A percentile compares a stretch with the other conserved stretches of the same genome.
Conservation (phyloP, 441 rosid species). For the Kokia cookei region DNA sequence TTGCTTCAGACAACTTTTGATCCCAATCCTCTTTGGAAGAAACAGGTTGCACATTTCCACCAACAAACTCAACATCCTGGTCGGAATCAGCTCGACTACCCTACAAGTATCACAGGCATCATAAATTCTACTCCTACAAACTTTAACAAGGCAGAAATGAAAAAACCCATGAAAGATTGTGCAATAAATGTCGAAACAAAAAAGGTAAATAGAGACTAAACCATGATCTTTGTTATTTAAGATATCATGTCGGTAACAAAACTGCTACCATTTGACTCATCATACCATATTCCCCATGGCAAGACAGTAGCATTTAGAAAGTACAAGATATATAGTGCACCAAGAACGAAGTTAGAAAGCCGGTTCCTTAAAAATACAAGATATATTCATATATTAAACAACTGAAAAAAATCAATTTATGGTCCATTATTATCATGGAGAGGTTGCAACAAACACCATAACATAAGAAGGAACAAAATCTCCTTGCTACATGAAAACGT, state of each 20-base stretch:
- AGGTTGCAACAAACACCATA: background rate
- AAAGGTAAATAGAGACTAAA: background rate
- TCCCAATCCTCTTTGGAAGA: constrained; percentile 78
- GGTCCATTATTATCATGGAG: background rate
- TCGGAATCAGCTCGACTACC: constrained; percentile 30
- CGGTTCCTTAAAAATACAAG: background rate
- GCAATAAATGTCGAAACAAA: background rate
- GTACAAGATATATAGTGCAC: background rate
- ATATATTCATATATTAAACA: background rate
- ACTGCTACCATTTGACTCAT: background rate
- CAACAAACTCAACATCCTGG: constrained; percentile 51
- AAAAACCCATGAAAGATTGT: background rate
- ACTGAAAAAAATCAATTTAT: background rate
- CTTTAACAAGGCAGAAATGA: background rate
- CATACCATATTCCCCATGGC: background rate
- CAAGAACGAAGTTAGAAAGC: background rate
- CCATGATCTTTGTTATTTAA: background rate
- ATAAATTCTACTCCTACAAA: background rate
- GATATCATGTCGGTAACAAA: background rate
- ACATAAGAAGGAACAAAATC: background rate
- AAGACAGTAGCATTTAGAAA: background rate
- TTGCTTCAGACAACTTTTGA: constrained; percentile 77
- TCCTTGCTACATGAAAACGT: background rate
- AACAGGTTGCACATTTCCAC: constrained; percentile 57
- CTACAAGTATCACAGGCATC: constrained; percentile 21